Conservation (phyloP, 2,329 filamentous ascomycete genomes). For the Fusarium heterosporum region DNA sequence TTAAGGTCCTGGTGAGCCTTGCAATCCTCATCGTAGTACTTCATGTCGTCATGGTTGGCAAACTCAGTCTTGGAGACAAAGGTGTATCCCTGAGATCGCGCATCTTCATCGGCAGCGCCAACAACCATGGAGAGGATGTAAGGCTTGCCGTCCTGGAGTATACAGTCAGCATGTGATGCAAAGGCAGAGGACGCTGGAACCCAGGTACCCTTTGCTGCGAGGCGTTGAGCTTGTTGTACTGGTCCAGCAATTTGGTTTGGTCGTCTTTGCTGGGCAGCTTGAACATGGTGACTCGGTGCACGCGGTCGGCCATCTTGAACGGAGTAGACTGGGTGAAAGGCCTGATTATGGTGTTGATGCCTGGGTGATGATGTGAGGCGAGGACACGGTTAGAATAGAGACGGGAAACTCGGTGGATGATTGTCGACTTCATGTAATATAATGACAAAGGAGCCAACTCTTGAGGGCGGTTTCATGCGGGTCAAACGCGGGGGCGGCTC, state of each 20-base stretch:
- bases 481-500: conserved; percentile 28
- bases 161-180: not conserved
- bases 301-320: conserved; percentile 55
- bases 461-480: conserved; percentile 32
- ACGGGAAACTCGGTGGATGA: conserved; percentile 12
- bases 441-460: conserved; percentile 9
- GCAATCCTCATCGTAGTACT: conserved; percentile 72
- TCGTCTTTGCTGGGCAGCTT: conserved; percentile 61
- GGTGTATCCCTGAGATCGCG: conserved; percentile 74
- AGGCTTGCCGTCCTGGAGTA: conserved; percentile 73
- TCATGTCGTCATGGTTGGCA: conserved; percentile 73
- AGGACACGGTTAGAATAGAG: conserved; percentile 9
- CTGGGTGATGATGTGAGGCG: not conserved
- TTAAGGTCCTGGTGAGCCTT: conserved; percentile 58
- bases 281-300: conserved; percentile 66
- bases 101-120: conserved; percentile 65
- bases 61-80: conserved; percentile 73
- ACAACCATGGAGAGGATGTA: conserved; percentile 73
- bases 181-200: not conserved
- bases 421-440: conserved; percentile 36
- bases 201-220: conserved; percentile 57
- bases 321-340: conserved; percentile 10
- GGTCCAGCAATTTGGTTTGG: conserved; percentile 58
- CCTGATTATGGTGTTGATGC: conserved; percentile 7
- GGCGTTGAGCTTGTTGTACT: conserved; percentile 57